Evolutionary conservation across 2,329 filamentous ascomycete genomes (phyloP).

Genomic region (Rhinocladiella mackenziei): DNA sequence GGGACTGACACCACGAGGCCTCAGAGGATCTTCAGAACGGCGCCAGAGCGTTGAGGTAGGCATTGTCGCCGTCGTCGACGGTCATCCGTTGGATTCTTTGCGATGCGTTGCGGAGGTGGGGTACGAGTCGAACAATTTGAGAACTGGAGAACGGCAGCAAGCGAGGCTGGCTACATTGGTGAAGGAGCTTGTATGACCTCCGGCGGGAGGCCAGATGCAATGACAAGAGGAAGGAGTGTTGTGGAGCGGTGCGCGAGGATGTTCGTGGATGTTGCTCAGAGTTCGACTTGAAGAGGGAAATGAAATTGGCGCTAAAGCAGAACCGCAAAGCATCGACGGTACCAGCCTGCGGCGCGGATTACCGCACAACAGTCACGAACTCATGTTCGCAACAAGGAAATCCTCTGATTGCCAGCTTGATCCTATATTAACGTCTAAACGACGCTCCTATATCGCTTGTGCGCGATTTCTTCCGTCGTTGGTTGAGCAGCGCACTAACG

Average conservation of each 20-base stretch:
- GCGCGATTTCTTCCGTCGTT: no score
- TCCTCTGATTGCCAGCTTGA: no score
- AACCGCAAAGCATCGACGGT: no score
- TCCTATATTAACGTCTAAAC: no score
- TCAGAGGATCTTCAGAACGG: constrained; percentile 11
- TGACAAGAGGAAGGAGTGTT: constrained; percentile 8
- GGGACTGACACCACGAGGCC: constrained; percentile 20
- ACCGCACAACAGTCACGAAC: no score
- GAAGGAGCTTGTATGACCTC: constrained; percentile 11
- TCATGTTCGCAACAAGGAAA: no score
- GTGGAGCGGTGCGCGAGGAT: constrained; percentile 7
- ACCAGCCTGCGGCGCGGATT: no score
- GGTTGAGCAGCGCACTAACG: no score
- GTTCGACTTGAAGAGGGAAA: constrained; percentile 12
- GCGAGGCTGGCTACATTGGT: constrained; percentile 23
- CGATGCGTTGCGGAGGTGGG: constrained; percentile 25
- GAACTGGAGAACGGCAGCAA: constrained; percentile 5
- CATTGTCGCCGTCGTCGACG: constrained; percentile 18
- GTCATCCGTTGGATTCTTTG: constrained; percentile 3
- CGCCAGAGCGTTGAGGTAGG: constrained; percentile 29
- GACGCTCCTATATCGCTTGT: no score
- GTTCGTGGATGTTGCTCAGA: constrained; percentile 14
- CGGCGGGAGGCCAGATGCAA: constrained; percentile 16
- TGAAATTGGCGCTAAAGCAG: constrained; percentile 3
- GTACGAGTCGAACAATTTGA: constrained; percentile 10